These are phyloP conservation scores for Aristolochia fimbriata DNA, from an alignment of 164 flowering plant genomes.

Conservation along the genomic window DNA sequence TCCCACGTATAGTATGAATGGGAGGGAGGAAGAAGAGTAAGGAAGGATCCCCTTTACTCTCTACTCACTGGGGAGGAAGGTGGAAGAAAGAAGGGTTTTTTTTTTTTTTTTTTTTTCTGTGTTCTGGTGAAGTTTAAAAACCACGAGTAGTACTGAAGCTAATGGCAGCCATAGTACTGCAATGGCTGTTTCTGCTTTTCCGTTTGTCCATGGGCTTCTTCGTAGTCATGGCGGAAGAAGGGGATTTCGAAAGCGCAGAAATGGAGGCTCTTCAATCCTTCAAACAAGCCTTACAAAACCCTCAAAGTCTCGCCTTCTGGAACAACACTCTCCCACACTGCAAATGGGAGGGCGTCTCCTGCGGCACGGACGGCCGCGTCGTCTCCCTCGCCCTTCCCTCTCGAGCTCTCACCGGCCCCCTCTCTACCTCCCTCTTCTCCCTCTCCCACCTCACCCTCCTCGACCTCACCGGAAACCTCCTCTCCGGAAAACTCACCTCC, in stretches of 20 bases:
- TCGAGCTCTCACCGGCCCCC: constrained; percentile 34
- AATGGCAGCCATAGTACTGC: too few species aligned
- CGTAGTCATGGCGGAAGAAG: not conserved
- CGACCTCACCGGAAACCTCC: constrained; percentile 41
- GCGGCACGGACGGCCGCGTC: constrained; percentile 29
- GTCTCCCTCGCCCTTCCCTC: constrained; percentile 31
- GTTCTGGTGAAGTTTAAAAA: too few species aligned
- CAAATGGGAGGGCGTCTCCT: constrained; percentile 50
- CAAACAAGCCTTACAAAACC: constrained; percentile 35
- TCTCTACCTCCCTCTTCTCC: constrained; percentile 33
- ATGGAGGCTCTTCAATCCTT: constrained; percentile 32
- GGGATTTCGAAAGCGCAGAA: constrained; percentile 19
- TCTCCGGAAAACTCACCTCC: constrained; percentile 32
- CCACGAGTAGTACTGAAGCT: too few species aligned
- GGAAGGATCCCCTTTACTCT: too few species aligned
- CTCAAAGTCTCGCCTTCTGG: constrained; percentile 41
- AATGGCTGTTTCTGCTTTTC: too few species aligned
- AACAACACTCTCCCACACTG: constrained; percentile 27
- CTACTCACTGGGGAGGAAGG: too few species aligned
- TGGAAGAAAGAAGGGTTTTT: too few species aligned
- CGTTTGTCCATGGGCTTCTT: too few species aligned
- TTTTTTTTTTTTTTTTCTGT: too few species aligned
- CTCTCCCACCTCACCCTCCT: constrained; percentile 32
- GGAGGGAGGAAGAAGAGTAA: too few species aligned
- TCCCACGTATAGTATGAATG: too few species aligned